Percentiles rank a stretch among this genome's conserved stretches.
Evolutionary conservation across 208 protist species (phyloP).

Genomic region (Sergeia podlipaevii): DNA sequence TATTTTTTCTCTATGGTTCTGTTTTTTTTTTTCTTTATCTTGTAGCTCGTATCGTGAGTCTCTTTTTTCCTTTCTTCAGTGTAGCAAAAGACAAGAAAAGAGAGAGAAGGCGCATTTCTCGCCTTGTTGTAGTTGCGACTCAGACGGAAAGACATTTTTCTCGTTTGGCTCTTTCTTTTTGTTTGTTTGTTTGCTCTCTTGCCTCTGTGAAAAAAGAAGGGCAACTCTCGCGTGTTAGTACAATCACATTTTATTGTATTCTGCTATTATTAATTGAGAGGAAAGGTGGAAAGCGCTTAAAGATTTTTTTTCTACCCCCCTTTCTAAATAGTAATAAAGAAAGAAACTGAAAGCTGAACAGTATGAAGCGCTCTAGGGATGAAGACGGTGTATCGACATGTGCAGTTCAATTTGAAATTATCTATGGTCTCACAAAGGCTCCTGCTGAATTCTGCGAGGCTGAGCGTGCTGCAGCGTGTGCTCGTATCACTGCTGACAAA

Average conservation of each 20-base stretch:
- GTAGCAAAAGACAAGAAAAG: no score
- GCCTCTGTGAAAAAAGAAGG: no score
- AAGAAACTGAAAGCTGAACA: not conserved
- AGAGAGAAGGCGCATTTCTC: no score
- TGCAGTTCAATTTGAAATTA: slow-evolving; percentile 18
- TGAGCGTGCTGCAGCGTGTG: not conserved
- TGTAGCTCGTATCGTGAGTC: not conserved
- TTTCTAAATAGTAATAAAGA: slow-evolving; percentile 2
- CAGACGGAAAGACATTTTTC: no score
- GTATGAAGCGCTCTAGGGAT: slow-evolving; percentile 30
- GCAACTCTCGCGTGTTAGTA: no score
- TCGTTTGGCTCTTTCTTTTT: no score
- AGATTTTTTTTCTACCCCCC: no score
- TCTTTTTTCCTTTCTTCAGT: not conserved
- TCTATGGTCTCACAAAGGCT: slow-evolving; percentile 15
- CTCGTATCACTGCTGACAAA: not conserved
- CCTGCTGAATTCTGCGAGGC: not conserved
- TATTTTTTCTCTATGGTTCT: slow-evolving; percentile 5
- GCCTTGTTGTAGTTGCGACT: no score
- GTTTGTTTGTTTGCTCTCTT: no score
- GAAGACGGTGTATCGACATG: slow-evolving; percentile 4
- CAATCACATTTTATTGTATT: no score
- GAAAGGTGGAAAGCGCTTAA: no score
- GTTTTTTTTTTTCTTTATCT: slow-evolving; percentile 7
- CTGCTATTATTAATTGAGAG: no score